Base-by-base conservation (phyloP, 2,329 filamentous ascomycete species). In the Knufia fluminis region DNA sequence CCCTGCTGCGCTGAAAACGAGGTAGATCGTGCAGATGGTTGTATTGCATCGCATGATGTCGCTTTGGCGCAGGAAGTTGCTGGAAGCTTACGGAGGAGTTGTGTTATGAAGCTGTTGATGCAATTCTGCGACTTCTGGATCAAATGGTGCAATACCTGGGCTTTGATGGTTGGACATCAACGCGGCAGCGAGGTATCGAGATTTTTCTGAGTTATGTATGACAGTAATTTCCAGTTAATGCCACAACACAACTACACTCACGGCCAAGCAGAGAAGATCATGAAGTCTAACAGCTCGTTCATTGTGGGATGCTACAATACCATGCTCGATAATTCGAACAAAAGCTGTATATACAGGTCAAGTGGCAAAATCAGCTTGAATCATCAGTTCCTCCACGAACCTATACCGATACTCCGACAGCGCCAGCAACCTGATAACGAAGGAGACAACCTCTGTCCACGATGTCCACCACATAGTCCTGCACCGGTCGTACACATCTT, bases 221-320 rank as follows among this genome's bases (percentile, higher is more conserved):
- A 12, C 26, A 12, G 12, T 28, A 6, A 28, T 28, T 28, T 28
- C 6, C 26, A 28, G 12, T 28, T 12, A 28, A 12, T 28, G 12
- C 12, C 26, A 28, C 26, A 12, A 6, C 12, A 28, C 6, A 28
- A 28, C 26, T 28, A 6, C 26, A 6, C 6, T 28, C 12, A 12
- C 12, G 26, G 6, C 12, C 26, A 28, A 12, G 26, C 12, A 10
- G 10, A 6, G 22, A 23, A 42, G 3, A 23, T 14, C 6, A 26
- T 42, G 20, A 42, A 42, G 24, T 42, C 14, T 7, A 7, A 42
- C n/a, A 28, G 23, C 40, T 42, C 40, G 40, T 42, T 42, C 20
- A 42, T n/a, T n/a, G n/a, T n/a, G n/a, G n/a, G n/a, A n/a, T n/a
- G n/a, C n/a, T n/a, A n/a, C n/a, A n/a, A n/a, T n/a, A n/a, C n/a